Evolutionary conservation across 2,329 filamentous ascomycete species (phyloP).

Genomic region (Penicillium concentricum): DNA sequence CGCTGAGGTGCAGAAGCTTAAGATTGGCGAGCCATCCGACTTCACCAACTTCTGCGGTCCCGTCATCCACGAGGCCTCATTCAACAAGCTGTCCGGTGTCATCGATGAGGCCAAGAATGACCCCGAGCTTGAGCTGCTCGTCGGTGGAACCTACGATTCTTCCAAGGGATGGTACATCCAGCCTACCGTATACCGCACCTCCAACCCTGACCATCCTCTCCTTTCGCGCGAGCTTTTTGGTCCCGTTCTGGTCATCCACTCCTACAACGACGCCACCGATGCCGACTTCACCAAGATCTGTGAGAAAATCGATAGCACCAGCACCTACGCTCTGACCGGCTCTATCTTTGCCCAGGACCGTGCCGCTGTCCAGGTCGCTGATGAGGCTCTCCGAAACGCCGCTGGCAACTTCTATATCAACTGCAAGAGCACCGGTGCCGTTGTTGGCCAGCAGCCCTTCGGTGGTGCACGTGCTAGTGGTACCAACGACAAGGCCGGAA

Average conservation of each 20-base stretch:
- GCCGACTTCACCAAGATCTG: constrained; percentile 61
- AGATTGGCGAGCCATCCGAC: constrained; percentile 67
- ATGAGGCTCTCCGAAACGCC: constrained; percentile 37
- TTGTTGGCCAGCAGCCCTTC: constrained; percentile 72
- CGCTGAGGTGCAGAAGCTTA: constrained; percentile 67
- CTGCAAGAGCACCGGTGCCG: constrained; percentile 62
- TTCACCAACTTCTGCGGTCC: constrained; percentile 81
- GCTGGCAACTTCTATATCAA: constrained; percentile 48
- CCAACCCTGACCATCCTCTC: constrained; percentile 70
- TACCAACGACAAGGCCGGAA: constrained; percentile 73
- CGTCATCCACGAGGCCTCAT: constrained; percentile 78
- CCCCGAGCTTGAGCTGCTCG: constrained; percentile 67
- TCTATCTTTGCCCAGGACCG: constrained; percentile 45
- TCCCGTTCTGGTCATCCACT: constrained; percentile 69
- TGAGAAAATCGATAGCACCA: constrained; percentile 47
- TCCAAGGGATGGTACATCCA: constrained; percentile 79
- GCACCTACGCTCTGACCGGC: constrained; percentile 45
- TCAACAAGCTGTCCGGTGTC: constrained; percentile 73
- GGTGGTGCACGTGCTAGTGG: constrained; percentile 67
- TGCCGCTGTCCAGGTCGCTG: constrained; percentile 35
- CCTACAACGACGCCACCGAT: constrained; percentile 69
- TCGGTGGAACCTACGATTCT: constrained; percentile 74
- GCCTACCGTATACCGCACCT: constrained; percentile 77
- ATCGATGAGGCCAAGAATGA: constrained; percentile 81
- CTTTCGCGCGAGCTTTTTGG: constrained; percentile 80